Conservation (phyloP, 2,329 filamentous ascomycete species). For the Pleurostoma richardsiae region DNA sequence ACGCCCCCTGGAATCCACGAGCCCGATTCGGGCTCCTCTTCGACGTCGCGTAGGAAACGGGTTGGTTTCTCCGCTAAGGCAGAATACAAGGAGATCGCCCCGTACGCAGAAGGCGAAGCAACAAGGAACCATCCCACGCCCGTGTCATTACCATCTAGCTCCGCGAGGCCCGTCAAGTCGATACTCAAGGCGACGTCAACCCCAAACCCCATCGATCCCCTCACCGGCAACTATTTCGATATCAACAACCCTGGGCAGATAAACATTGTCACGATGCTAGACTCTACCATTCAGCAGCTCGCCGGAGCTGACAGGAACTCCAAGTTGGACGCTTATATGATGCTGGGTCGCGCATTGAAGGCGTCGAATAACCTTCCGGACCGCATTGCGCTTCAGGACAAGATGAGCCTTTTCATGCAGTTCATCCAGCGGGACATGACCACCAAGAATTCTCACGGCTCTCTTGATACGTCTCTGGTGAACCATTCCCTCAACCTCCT, state of each 20-base stretch:
- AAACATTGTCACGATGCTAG: constrained; percentile 73
- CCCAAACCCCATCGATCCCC: constrained; percentile 38
- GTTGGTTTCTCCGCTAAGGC: constrained; percentile 53
- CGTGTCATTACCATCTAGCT: constrained; percentile 29
- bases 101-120: constrained; percentile 31
- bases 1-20: constrained; percentile 48
- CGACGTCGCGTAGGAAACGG: constrained; percentile 43
- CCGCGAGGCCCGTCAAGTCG: constrained; percentile 47
- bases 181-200: constrained; percentile 73
- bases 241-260: constrained; percentile 28
- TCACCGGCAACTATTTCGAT: constrained; percentile 36
- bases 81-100: constrained; percentile 51
- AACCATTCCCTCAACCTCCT: constrained; percentile 76
- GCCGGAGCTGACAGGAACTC: constrained; percentile 67
- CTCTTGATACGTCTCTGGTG: constrained; percentile 62
- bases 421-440: constrained; percentile 81
- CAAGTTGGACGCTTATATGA: constrained; percentile 81
- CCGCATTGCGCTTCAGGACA: constrained; percentile 63
- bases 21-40: constrained; percentile 34
- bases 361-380: constrained; percentile 80
- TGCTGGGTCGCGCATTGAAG: constrained; percentile 70
- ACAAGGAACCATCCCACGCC: constrained; percentile 34
- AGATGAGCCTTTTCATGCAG: constrained; percentile 71
- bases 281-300: constrained; percentile 78
- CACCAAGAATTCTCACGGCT: constrained; percentile 50